These are phyloP conservation scores for Termitomyces eurrhizus DNA, from an alignment of 768 basidiomycete genomes.

Conservation along the genomic window DNA sequence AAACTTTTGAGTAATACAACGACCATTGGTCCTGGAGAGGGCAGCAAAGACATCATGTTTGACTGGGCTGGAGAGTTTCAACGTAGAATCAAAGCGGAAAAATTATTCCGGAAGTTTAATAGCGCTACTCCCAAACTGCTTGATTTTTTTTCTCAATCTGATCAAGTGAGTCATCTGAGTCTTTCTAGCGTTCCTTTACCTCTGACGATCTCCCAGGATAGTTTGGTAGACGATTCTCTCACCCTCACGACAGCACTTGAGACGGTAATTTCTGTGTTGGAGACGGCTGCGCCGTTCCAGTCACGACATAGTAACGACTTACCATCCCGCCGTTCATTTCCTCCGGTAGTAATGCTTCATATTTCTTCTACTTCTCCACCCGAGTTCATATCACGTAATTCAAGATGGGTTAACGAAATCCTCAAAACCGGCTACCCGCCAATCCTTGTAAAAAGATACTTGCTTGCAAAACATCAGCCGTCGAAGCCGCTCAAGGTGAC, in stretches of 20 bases:
- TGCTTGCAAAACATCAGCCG: conserved; percentile 14
- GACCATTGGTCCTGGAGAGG: conserved; percentile 4
- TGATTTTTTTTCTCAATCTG: conserved; percentile 5
- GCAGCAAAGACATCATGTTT: conserved; percentile 2
- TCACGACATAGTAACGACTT: conserved; percentile 4
- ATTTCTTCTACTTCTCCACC: conserved; percentile 10
- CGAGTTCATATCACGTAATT: conserved; percentile 25
- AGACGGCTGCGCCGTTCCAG: conserved; percentile 13
- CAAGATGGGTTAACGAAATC: conserved; percentile 30
- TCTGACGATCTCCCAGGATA: neutral
- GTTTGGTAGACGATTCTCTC: neutral
- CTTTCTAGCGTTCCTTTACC: neutral
- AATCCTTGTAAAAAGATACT: conserved; percentile 22
- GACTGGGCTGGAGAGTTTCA: conserved; percentile 21
- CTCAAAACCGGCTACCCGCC: conserved; percentile 30
- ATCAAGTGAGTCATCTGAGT: neutral
- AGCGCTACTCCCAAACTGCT: neutral
- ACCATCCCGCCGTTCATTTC: conserved; percentile 3
- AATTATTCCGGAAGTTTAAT: conserved; percentile 8
- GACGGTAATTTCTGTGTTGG: conserved; percentile 14
- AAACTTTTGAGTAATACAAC: conserved; percentile 4
- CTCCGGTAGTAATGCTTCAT: conserved; percentile 11
- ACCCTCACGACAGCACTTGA: conserved; percentile 11
- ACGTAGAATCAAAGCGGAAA: conserved; percentile 14
- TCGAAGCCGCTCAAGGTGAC: conserved; percentile 14